Evolutionary conservation across 73 alveolate species (phyloP), one percentile per base, ranked within the genome.

Genomic region (Blepharisma japonicum): DNA sequence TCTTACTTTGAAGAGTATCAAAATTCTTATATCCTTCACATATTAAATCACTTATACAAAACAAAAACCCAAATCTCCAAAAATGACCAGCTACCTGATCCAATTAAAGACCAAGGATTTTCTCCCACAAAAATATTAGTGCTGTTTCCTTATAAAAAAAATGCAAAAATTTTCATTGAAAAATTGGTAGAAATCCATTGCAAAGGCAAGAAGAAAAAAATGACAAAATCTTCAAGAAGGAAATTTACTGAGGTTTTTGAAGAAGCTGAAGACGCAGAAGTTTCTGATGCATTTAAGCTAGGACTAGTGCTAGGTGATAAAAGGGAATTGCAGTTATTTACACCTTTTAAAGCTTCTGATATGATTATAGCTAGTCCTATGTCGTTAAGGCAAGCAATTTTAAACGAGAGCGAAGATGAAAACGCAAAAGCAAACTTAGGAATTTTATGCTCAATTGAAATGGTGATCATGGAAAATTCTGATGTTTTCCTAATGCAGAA

Each of bases 81-180:
- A 20, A 61, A 61, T 39, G 23, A n/a, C 3, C 18, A 14, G 23
- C 14, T 39, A 0, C 39, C 39, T 18, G 18, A 14, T 20, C 39
- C 74, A 20, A 5, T 61, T 18, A 61, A 61, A 61, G 74, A 61
- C 47, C 74, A 61, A 61, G 74, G 47, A 8, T 61, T 61, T 25
- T 14, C 74, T 9, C 47, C 74, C 14, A 39, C 74, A 8, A 61
- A 14, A n/a, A 39, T 25, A 20, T 14, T 61, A 18, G 18, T 61
- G 50, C 48, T 61, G 23, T n/a, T 61, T 18, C 74, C 74, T 9
- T 8, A n/a, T 25, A 8, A 14, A 18, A 39, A 25, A 20, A n/a
- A 61, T 18, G 74, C 74, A 14, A 61, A 61, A 61, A 3, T 14
- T 25, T 14, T n/a, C 4, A 61, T 61, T 25, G 74, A 61, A 14